A percentile compares a stretch with the other conserved stretches of the same genome.
Evolutionary conservation across 1,284 basidiomycete genomes (phyloP).

Genomic region (Heterobasidion annosum): DNA sequence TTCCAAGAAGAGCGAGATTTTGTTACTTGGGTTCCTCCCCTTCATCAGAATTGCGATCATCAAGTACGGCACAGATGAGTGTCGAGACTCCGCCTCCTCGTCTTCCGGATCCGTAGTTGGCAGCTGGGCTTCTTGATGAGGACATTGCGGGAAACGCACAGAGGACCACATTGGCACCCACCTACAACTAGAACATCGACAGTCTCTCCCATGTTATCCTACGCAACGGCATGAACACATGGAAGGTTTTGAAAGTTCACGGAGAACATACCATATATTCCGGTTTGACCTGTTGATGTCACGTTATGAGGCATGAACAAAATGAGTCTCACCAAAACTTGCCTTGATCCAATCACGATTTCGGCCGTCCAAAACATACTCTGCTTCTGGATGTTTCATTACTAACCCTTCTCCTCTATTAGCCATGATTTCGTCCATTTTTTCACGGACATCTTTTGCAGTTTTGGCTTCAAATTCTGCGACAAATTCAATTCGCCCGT

Average conservation of each 20-base stretch:
- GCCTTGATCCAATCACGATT: slow-evolving; percentile 90
- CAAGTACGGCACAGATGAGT: slow-evolving; percentile 68
- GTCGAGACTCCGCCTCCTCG: slow-evolving; percentile 77
- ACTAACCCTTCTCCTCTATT: slow-evolving; percentile 85
- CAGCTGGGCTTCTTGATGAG: slow-evolving; percentile 30
- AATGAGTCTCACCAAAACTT: slow-evolving; percentile 1
- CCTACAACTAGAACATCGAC: slow-evolving; percentile 85
- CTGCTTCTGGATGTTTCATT: slow-evolving; percentile 74
- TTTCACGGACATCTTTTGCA: slow-evolving; percentile 69
- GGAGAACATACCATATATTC: slow-evolving; percentile 73
- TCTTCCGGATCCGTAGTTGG: slow-evolving; percentile 65
- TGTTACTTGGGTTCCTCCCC: slow-evolving; percentile 57
- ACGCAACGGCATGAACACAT: slow-evolving; percentile 4
- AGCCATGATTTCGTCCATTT: slow-evolving; percentile 78
- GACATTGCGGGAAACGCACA: not conserved
- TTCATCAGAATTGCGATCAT: slow-evolving; percentile 51
- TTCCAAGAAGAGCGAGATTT: not conserved
- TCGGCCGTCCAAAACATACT: slow-evolving; percentile 79
- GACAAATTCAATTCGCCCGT: slow-evolving; percentile 75
- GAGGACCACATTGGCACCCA: slow-evolving; percentile 20
- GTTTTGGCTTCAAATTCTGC: slow-evolving; percentile 65
- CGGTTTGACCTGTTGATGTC: slow-evolving; percentile 62
- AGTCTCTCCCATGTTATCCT: slow-evolving; percentile 87
- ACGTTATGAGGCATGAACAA: not conserved
- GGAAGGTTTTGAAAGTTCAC: not conserved